phyloP scores from a whole-genome alignment of 2,329 filamentous ascomycete genomes.

The Ophiostoma tasmaniense region DNA sequence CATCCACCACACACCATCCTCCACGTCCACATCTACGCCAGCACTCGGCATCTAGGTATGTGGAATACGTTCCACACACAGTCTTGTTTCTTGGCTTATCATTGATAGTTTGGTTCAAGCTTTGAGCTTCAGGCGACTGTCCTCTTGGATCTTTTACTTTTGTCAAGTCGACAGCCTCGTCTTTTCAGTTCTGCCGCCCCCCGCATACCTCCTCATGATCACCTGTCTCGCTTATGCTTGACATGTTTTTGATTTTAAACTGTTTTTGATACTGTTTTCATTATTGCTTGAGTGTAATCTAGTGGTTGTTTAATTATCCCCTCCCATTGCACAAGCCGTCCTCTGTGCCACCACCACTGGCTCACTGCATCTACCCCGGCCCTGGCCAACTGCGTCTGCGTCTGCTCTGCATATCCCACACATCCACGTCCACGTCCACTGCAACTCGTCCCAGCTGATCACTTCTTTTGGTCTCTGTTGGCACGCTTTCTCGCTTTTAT shows the following conservation, averaged over 20 bases:
- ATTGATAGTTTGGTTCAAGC: neutral
- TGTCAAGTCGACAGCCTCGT: too few relatives aligned
- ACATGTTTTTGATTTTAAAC: too few relatives aligned
- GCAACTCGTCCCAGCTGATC: neutral
- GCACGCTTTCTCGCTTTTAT: neutral
- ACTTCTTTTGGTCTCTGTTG: neutral
- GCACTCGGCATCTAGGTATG: neutral
- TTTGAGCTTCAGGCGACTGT: too few relatives aligned
- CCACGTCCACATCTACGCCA: neutral
- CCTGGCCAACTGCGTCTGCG: neutral
- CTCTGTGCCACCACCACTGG: neutral
- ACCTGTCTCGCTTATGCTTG: neutral
- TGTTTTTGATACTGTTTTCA: too few relatives aligned
- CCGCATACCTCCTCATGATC: too few relatives aligned
- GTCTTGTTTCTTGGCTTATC: neutral
- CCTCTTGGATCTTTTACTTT: too few relatives aligned
- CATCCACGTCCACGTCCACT: too few relatives aligned
- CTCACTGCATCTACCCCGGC: constrained; percentile 1
- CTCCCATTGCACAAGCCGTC: too few relatives aligned
- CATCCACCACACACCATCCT: neutral
- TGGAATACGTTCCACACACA: neutral
- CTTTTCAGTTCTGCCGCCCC: too few relatives aligned
- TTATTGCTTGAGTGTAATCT: neutral
- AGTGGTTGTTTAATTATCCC: neutral
- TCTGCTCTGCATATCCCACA: neutral